Evolutionary conservation across 164 flowering plant genomes (phyloP), one percentile per base, ranked within the genome.

Genomic region (Saururus chinensis): DNA sequence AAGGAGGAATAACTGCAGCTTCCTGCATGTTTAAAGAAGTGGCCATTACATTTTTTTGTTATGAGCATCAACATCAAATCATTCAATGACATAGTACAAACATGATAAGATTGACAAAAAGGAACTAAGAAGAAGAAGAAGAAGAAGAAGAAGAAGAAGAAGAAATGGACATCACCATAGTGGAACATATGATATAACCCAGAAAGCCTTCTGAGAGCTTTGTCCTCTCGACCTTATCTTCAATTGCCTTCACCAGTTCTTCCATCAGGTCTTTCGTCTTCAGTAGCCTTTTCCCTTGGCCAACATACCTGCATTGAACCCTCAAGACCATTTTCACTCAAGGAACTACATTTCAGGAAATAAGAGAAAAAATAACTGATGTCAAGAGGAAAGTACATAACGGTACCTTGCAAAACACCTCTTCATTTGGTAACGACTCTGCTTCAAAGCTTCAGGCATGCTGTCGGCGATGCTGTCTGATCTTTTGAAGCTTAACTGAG

Each of bases 1-100:
- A 60, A 0, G 99, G 99, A 51, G 99, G 96, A 71, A 88, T 81
- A 57, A 87, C 89, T 25, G 87, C 89, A 35, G 97, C 97, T 78
- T 91, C 97, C 99, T 90, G 82, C 69, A 72, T 26, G 51, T 40
- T 56, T 24, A 7, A 58, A 6, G n/a, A 16, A 9, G 20, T 30
- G 37, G 37, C 37, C 37, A 30, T 30, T 30, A 30, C 6, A 30
- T 2, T 30, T 30, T 30, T 30, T 30, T 30, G 37, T n/a, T n/a
- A 30, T 30, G 6, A 30, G 6, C 37, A 2, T 30, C 37, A 30
- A 2, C 37, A 30, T 30, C 24, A 22, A n/a, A 26, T 20, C 22
- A 54, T 25, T 24, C 48, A 57, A 30, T 25, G 12, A 12, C 60
- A 19, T 58, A 20, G 5, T 25, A 30, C 35, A 24, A 49, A 21